Conservation (phyloP, 305 asterid species). For the Solanum chacoense region DNA sequence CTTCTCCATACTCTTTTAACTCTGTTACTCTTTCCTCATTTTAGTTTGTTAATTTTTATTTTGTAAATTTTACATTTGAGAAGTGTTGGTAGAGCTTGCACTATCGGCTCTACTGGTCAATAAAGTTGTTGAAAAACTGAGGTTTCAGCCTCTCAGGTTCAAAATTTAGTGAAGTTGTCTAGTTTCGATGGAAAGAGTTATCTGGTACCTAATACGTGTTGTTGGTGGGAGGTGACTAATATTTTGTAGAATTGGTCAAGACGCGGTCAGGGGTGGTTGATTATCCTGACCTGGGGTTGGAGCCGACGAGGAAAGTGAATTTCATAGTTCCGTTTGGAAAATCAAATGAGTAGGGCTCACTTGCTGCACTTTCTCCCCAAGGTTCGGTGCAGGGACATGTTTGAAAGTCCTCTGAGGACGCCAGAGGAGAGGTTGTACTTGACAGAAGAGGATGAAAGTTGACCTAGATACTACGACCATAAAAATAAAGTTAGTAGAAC, state of each 20-base stretch:
- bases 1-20: background rate
- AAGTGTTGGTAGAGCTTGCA: background rate
- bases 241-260: background rate
- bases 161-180: background rate
- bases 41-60: no score
- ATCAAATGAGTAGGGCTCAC: background rate
- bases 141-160: background rate
- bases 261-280: background rate
- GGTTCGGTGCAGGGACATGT: background rate
- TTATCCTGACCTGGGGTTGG: background rate
- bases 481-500: background rate
- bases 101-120: background rate
- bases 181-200: no score
- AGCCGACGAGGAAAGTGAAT: background rate
- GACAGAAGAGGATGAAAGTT: background rate
- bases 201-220: accelerated
- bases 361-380: background rate
- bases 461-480: background rate
- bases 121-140: accelerated
- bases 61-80: no score
- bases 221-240: background rate
- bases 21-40: background rate
- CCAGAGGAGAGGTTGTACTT: background rate
- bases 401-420: background rate
- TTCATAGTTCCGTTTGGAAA: background rate